A percentile compares a stretch with the other conserved stretches of the same genome.
phyloP scores from a whole-genome alignment of 192 early-diverging fungal genomes.

The Coemansia reversa region DNA sequence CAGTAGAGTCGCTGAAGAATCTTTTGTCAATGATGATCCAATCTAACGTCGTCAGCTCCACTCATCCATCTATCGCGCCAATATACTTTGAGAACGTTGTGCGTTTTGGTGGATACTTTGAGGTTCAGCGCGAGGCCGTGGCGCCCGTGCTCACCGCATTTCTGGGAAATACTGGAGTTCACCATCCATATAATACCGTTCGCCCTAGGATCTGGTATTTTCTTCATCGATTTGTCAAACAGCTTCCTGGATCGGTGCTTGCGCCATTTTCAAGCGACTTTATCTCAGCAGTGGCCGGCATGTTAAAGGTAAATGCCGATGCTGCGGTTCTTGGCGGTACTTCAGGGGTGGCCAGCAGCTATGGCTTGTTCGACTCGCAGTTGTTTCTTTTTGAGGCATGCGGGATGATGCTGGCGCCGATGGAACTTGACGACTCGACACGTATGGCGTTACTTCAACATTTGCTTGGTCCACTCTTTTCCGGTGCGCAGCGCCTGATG shows the following conservation, averaged over 20 bases:
- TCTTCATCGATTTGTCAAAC: constrained; percentile 80
- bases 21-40: constrained; percentile 54
- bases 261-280: constrained; percentile 53
- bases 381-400: constrained; percentile 89
- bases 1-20: constrained; percentile 33
- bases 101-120: constrained; percentile 51
- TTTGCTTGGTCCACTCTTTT: constrained; percentile 75
- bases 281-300: constrained; percentile 53
- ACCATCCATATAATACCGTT: constrained; percentile 67
- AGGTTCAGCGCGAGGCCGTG: constrained; percentile 32
- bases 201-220: constrained; percentile 83
- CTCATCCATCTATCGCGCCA: constrained; percentile 39
- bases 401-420: constrained; percentile 86
- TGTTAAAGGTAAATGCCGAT: constrained; percentile 72
- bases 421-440: constrained; percentile 61
- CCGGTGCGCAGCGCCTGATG: constrained; percentile 73
- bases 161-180: constrained; percentile 62
- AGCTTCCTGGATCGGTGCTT: constrained; percentile 48
- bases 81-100: constrained; percentile 49
- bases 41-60: constrained; percentile 31
- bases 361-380: constrained; percentile 75
- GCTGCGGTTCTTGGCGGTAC: constrained; percentile 8
- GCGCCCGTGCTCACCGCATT: constrained; percentile 45
- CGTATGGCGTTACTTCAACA: constrained; percentile 71
- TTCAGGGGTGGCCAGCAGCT: constrained; percentile 13